Evolutionary conservation across 305 asterid species (phyloP), one percentile per base, ranked within the genome.

Genomic region (Fraxinus baroniana): DNA sequence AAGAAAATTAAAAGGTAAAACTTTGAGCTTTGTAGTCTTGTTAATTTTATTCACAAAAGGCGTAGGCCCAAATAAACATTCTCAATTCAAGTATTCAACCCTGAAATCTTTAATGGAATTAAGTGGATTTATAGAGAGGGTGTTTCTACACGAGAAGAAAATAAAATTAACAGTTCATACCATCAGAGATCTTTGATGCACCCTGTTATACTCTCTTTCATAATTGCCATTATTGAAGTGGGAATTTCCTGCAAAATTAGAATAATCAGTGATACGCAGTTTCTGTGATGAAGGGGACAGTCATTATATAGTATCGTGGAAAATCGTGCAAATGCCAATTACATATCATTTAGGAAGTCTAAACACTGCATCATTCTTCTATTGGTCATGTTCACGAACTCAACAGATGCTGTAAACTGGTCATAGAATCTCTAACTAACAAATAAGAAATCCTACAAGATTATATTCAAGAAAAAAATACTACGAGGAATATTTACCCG

Each of bases 401-500:
- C 68, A 57, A 57, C 13, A 18, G 13, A 57, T 7, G 28, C 13
- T 57, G 28, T 57, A 55, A 74, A 81, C 79, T 60, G 37, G 35
- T 52, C n/a, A 22, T 3, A 41, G 49, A 22, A 76, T 78, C 60
- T 28, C 83, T 30, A 2, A 41, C 36, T 26, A 75, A 68, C 22
- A 36, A 70, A 15, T 17, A 32, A 37, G 26, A 74, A 74, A 76
- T 73, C 20, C 24, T 49, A 33, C 32, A 49, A 78, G 71, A 64
- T 36, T 60, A 55, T 18, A 60, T 39, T 35, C 77, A 75, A 66
- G 20, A 78, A 6, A 62, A 62, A 22, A 17, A 75, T 12, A 79
- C 22, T 57, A 62, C 44, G 7, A 68, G 32, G 9, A 35, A 86
- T 70, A 33, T 83, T 87, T 95, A 93, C 98, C 97, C 68, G 87